Evolutionary conservation across 192 early-diverging fungal genomes (phyloP), one percentile per base, ranked within the genome.

Genomic region (Mortierella alpina): DNA sequence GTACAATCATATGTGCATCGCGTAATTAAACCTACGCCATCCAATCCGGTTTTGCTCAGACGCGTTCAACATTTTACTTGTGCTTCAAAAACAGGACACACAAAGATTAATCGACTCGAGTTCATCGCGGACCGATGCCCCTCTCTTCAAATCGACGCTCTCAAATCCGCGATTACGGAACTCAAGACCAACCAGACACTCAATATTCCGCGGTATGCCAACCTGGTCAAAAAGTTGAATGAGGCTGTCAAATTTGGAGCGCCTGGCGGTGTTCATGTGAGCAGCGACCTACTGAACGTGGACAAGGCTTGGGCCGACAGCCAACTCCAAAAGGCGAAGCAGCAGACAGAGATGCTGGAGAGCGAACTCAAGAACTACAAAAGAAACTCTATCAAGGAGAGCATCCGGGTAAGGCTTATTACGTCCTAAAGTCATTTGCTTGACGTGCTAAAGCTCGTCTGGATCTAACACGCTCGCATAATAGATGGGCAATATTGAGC

Each of bases 351-450:
- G 15, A 86, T 83, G 70, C 80, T 96, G 39, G 94, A 96, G 55
- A 75, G 74, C 20, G 93, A 96, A 70, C 81, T 96, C n/a, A 93
- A 92, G 66, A 88, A 76, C 60, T 94, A 93, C 81, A 94, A 94
- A 59, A 86, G 72, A 51, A 94, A 93, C 61, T 72, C 90, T 61
- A 91, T 94, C 75, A 96, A 95, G 69, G 95, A 96, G 86, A 91
- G 89, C 76, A 94, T 96, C 59, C 82, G 95, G 63, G 95, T 95
- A 85, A 48, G 85, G 68, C 0, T 40, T 31, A 39, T 17, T 17
- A 23, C 39, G 51, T 63, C 53, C 18, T 68, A 12, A 6, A 15
- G 7, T 72, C 11, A 47, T 50, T 75, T 17, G 31, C 12, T 10
- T 50, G 14, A 31, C 6, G 39, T 39, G 40, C 11, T 55, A 17